Evolutionary conservation across 441 rosid species (phyloP), one percentile per base, ranked within the genome.

Genomic region (Lepidium campestre): DNA sequence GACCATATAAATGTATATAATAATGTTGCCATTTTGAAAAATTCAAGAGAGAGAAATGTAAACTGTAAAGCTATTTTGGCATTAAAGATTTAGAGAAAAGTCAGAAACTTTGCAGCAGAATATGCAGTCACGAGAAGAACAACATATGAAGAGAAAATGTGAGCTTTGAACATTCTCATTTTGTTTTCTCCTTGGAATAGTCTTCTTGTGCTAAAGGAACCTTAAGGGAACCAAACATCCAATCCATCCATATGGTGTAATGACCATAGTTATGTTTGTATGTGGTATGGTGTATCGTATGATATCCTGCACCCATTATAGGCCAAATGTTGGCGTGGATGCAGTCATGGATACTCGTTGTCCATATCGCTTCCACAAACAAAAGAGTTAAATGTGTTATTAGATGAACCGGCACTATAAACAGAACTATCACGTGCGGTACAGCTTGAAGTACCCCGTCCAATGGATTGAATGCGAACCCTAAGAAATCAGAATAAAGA

Each of bases 221-320:
- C 0, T 49, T 78, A 37, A 92, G 93, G 4, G 97, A 80, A 46
- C 93, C 97, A 10, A 80, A 84, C 86, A 88, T 68, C 91, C 95
- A 90, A 64, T 92, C 97, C 93, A 90, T 88, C 87, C 84, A 84
- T 36, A 92, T 81, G 20, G 96, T 90, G 50, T 83, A 90, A 49
- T 90, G 89, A 12, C 98, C 98, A 65, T 89, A 92, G 64, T 88
- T 89, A 54, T 92, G 93, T 5, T 85, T 88, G 65, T 92, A 86
- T 14, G 96, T 89, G 1, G 90, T 86, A 62, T 90, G 98, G 67
- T 92, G 97, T 70, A 92, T 85, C 18, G 96, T 92, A 78, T 90
- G 98, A 79, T 88, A 86, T 40, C 91, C 93, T 27, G 96, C 96
- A 15, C 96, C 96, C 96, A 91, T 87, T 31, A 86, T 65, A 22